Evolutionary conservation across 495 filamentous ascomycete genomes (phyloP).

Genomic region (Aspergillus biplanus): DNA sequence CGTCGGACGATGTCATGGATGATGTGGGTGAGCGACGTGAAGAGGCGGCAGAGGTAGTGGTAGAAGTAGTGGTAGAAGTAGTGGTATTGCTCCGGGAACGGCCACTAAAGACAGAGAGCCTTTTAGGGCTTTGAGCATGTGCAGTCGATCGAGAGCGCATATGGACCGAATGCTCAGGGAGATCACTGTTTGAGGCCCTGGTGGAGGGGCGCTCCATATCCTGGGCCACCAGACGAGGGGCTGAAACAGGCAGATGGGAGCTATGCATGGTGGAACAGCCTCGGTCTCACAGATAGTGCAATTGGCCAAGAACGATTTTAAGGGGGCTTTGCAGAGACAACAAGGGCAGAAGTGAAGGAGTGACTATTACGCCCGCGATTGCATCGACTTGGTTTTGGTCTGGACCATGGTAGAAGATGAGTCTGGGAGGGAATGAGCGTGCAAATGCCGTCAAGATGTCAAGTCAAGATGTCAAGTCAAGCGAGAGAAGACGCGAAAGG

Average conservation of each 20-base stretch:
- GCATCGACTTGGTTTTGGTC: slow-evolving; percentile 15
- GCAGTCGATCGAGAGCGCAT: slow-evolving; percentile 48
- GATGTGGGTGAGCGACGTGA: slow-evolving; percentile 44
- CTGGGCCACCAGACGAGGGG: slow-evolving; percentile 22
- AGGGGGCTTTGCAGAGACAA: background rate
- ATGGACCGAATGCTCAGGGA: slow-evolving; percentile 43
- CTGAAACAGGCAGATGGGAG: slow-evolving; percentile 20
- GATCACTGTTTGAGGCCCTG: slow-evolving; percentile 40
- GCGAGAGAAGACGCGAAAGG: slow-evolving; percentile 3
- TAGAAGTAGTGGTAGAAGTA: slow-evolving; percentile 42
- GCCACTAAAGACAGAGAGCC: slow-evolving; percentile 46
- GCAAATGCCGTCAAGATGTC: slow-evolving; percentile 12
- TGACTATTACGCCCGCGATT: slow-evolving; percentile 25
- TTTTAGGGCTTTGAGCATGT: slow-evolving; percentile 45
- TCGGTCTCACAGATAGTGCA: slow-evolving; percentile 10
- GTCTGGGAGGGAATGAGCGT: slow-evolving; percentile 4
- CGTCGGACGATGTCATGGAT: slow-evolving; percentile 45
- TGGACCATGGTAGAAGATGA: slow-evolving; percentile 25
- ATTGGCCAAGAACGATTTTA: background rate
- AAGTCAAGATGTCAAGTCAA: background rate
- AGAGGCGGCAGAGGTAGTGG: slow-evolving; percentile 40
- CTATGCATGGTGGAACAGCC: slow-evolving; percentile 19
- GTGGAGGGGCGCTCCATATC: slow-evolving; percentile 41
- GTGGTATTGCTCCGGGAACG: slow-evolving; percentile 52
- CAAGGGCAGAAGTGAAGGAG: slow-evolving; percentile 11